Evolutionary conservation across 192 early-diverging fungal species (phyloP), one percentile per base, ranked within the genome.

Genomic region (Kickxella alabastrina): DNA sequence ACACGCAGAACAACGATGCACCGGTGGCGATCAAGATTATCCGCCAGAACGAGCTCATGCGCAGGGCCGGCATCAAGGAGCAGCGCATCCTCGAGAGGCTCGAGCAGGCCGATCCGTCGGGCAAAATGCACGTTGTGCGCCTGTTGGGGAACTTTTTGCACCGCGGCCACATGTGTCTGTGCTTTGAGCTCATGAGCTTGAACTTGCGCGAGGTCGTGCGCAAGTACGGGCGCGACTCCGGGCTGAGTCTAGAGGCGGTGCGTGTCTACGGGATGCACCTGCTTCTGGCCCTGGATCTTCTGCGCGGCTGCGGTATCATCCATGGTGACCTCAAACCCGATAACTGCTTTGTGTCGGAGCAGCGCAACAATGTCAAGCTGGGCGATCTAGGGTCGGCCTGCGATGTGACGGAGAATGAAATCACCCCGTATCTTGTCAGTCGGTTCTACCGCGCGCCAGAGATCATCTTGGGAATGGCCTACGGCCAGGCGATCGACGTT

Each of bases 291-390:
- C 78, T 97, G 40, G 87, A 90, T 27, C 68, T 92, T 10, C 73
- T 98, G 17, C 84, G 84, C 49, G 86, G 86, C 59, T 86, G 86
- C 67, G 83, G 84, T 19, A 77, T 98, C 13, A 55, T 97, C 8
- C 96, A 98, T 58, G 91, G 93, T 37, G 96, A 98, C 64, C 91
- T 98, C 72, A 98, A 98, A 63, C 96, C 96, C 1, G 96, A 98
- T 59, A 98, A 98, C 69, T 90, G 97, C 57, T 78, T 98, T 48
- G 94, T 93, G 3, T 85, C 83, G 9, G 90, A 91, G 53, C 71
- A 77, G 51, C 85, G 90, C 53, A 89, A 81, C 45, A 76, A 78
- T 2, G 75, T 95, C 5, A 96, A 95, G 66, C 81, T 98, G 39
- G 92, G 91, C 58, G 96, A 98, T 77, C 78, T 98, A 57, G 96